Conservation (phyloP, 2,329 filamentous ascomycete genomes). For the Apiospora aurea region DNA sequence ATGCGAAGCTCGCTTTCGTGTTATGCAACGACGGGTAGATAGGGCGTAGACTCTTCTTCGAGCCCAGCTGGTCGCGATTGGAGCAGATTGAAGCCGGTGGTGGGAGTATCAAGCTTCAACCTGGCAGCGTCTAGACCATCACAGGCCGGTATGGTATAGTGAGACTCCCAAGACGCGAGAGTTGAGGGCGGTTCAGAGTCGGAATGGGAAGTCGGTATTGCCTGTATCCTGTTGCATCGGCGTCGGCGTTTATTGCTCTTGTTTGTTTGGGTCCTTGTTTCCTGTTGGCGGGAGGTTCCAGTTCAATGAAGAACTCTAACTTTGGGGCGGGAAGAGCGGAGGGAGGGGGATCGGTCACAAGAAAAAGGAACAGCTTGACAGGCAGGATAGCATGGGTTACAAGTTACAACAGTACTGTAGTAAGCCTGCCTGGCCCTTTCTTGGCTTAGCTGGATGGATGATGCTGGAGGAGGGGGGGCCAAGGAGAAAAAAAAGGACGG, state of each 20-base stretch:
- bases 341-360: conserved; percentile 3
- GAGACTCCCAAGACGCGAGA: background rate
- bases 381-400: conserved; percentile 12
- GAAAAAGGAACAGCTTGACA: conserved; percentile 17
- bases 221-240: background rate
- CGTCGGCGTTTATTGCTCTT: conserved; percentile 1
- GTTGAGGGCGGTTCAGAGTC: background rate
- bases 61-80: conserved; percentile 13
- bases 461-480: background rate
- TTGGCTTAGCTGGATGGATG: background rate
- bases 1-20: background rate
- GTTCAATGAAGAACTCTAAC: conserved; percentile 18
- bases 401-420: background rate
- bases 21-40: background rate
- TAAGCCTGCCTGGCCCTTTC: conserved; percentile 18
- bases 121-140: conserved; percentile 11
- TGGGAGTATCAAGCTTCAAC: conserved; percentile 10
- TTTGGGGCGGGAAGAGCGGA: background rate
- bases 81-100: conserved; percentile 11
- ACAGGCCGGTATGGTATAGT: conserved; percentile 6
- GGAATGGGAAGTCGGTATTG: background rate
- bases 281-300: conserved; percentile 2
- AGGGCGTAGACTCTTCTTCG: background rate
- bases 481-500: background rate
- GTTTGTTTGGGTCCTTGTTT: background rate